phyloP scores from a whole-genome alignment of 202 grass and related monocot species.

The Carex arenaria region DNA sequence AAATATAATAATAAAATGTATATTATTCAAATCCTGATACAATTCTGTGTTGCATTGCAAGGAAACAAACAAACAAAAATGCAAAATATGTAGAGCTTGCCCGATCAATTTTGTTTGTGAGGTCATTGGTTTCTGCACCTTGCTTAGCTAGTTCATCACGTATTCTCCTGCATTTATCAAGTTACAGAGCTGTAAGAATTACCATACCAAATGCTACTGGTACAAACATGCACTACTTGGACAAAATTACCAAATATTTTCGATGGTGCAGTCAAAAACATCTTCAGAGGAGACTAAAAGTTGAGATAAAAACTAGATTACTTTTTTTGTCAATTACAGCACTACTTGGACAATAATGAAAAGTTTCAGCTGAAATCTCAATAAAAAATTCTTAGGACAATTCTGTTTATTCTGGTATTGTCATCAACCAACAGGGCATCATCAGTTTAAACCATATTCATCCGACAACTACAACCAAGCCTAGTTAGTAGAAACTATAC shows the following conservation, averaged over 20 bases:
- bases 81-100: constrained; percentile 24
- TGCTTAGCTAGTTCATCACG: constrained; percentile 89
- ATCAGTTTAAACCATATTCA: background rate
- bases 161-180: constrained; percentile 53
- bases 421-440: background rate
- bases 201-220: background rate
- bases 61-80: background rate
- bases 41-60: background rate
- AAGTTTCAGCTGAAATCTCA: background rate
- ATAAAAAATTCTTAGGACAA: background rate
- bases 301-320: background rate
- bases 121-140: constrained; percentile 66
- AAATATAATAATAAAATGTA: constrained; percentile 15
- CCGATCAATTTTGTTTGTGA: constrained; percentile 82
- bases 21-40: background rate
- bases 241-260: background rate
- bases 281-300: background rate
- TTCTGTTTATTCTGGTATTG: background rate
- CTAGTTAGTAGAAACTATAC: background rate
- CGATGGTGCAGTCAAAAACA: background rate
- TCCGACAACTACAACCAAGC: background rate
- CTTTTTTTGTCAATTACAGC: background rate
- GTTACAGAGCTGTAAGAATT: background rate
- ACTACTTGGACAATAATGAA: background rate
- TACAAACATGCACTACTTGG: background rate